Percentiles rank a stretch among this genome's conserved stretches.
phyloP scores from a whole-genome alignment of 306 rosid species.

The Sesbania bispinosa region DNA sequence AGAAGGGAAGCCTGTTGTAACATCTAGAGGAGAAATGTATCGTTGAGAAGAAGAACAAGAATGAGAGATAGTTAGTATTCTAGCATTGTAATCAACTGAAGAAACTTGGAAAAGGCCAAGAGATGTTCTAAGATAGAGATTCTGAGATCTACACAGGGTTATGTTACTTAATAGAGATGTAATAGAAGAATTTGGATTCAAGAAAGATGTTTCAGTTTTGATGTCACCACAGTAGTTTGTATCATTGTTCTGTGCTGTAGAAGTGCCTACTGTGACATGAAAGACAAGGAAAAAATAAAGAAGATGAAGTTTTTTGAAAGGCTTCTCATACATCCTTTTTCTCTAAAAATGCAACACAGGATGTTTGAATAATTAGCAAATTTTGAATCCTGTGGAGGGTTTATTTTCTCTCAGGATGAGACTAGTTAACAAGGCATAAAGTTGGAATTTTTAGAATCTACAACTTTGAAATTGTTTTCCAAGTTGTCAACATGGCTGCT shows the following conservation, averaged over 20 bases:
- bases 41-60: constrained; percentile 34
- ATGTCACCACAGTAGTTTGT: constrained; percentile 37
- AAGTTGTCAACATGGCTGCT: constrained; percentile 23
- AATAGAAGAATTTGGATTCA: constrained; percentile 31
- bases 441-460: constrained; percentile 2
- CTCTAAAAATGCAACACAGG: not conserved
- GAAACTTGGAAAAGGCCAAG: constrained; percentile 38
- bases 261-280: constrained; percentile 36
- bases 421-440: not conserved
- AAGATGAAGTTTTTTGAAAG: constrained; percentile 32
- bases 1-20: constrained; percentile 53
- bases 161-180: constrained; percentile 33
- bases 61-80: constrained; percentile 33
- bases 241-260: constrained; percentile 28
- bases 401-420: constrained; percentile 15
- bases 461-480: not conserved
- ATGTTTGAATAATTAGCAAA: not conserved
- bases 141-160: constrained; percentile 29
- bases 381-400: constrained; percentile 15
- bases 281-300: constrained; percentile 32
- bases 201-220: constrained; percentile 42
- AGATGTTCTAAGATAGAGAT: constrained; percentile 40
- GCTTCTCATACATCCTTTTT: constrained; percentile 32
- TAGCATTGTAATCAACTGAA: constrained; percentile 20
- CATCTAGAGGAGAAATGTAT: constrained; percentile 38